Evolutionary conservation across 2,329 filamentous ascomycete genomes (phyloP).

Genomic region (Cordyceps tenuipes): DNA sequence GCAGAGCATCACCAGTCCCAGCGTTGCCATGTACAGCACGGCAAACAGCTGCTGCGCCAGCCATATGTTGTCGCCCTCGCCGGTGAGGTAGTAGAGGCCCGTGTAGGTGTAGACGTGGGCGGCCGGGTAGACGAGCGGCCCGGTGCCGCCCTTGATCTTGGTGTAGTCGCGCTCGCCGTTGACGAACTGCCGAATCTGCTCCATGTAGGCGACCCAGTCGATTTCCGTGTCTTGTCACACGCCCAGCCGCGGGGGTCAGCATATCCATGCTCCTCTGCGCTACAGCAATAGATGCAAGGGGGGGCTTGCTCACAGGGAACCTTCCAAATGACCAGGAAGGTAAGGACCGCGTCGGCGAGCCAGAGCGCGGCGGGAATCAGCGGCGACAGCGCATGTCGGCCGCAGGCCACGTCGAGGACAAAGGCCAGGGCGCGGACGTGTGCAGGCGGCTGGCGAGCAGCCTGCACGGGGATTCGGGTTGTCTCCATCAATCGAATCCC

Average conservation of each 20-base stretch:
- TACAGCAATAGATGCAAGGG: not conserved
- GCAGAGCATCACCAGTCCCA: slow-evolving; percentile 72
- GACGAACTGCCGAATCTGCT: slow-evolving; percentile 74
- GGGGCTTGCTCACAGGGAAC: slow-evolving; percentile 60
- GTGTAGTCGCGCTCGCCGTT: slow-evolving; percentile 84
- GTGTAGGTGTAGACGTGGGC: slow-evolving; percentile 90
- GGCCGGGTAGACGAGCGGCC: slow-evolving; percentile 90
- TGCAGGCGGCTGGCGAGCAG: slow-evolving; percentile 16
- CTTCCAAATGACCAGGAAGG: slow-evolving; percentile 66
- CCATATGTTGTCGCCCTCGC: slow-evolving; percentile 65
- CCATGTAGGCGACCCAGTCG: slow-evolving; percentile 96
- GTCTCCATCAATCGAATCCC: slow-evolving; percentile 9
- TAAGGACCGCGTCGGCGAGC: slow-evolving; percentile 62
- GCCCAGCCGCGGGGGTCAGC: not conserved
- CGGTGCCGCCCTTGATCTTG: slow-evolving; percentile 77
- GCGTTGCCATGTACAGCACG: slow-evolving; percentile 64
- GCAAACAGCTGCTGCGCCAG: slow-evolving; percentile 81
- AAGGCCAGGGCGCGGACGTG: slow-evolving; percentile 22
- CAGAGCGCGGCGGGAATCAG: slow-evolving; percentile 54
- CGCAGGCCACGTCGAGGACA: slow-evolving; percentile 36
- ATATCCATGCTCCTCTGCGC: not conserved
- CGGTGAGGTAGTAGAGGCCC: slow-evolving; percentile 67
- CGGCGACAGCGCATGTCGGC: slow-evolving; percentile 41
- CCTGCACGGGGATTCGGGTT: not conserved
- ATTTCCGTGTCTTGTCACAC: slow-evolving; percentile 78